Base-by-base conservation (phyloP, 1,139 yeast genomes). In the Suhomyces anneliseae region DNA sequence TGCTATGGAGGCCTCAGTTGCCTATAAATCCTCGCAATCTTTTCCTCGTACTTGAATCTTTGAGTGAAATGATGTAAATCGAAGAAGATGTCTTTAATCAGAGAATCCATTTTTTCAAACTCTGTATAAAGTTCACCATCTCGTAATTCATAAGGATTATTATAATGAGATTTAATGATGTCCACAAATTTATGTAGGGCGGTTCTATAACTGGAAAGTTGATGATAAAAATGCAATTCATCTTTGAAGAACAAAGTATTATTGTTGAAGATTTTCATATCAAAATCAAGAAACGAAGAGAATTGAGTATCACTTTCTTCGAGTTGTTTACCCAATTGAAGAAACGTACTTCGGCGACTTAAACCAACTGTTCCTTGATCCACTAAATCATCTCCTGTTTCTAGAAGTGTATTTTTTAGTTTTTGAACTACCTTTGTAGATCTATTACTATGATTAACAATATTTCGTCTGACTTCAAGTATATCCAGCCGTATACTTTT, bases 51-150 rank as follows among this genome's bases (percentile, higher is more conserved):
- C 31, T 45, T 37, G 40, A 56, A 51, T 44, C 58, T 37, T 43
- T 56, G 57, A 7, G 44, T 40, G 45, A 56, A 56, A 39, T 49
- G 51, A 19, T 51, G 46, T 48, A 57, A 46, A 29, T 57, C 55
- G 35, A 57, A 55, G 37, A 55, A 57, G 24, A 47, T 38, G 38
- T 56, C 58, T 39, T 55, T 56, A 14, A 57, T 49, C 4, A 42
- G 40, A 8, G 51, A 39, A 39, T 57, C 59, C 38, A 48, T 37
- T n/a, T 48, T 50, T 40, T 54, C 59, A 42, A 56, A 55, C 37
- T 47, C 53, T 14, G 39, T 46, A 40, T 45, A 48, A 39, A 40
- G 44, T 12, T 33, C 31, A 19, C 45, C 52, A 7, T 53, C 51
- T 27, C 49, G 46, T 15, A 39, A 38, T 11, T 38, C 31, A 10